A percentile compares a stretch with the other conserved stretches of the same genome.
Conservation (phyloP, 23 red algal species). For the Gracilaria domingensis region DNA sequence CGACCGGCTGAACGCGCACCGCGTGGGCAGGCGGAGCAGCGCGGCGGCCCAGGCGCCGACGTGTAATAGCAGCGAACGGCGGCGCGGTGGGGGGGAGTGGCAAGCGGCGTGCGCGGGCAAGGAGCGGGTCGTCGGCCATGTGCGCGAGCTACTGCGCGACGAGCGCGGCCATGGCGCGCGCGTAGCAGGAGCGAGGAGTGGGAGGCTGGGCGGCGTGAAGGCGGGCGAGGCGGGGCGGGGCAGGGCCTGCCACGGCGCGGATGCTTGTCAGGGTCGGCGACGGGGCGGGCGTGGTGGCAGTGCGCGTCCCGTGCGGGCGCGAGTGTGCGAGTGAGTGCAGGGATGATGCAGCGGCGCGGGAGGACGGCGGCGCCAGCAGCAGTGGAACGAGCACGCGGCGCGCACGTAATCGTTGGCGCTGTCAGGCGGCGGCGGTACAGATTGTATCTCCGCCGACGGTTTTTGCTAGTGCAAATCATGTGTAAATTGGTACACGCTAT, state of each 20-base stretch:
- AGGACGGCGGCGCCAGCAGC: neutral
- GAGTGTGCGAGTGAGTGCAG: neutral
- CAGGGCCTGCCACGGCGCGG: neutral
- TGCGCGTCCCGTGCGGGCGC: neutral
- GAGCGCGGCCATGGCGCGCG: neutral
- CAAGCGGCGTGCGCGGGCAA: neutral
- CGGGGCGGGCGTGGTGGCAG: no score
- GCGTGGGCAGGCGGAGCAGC: no score
- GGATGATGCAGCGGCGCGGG: neutral
- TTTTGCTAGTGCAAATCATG: no score
- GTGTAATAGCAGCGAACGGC: no score
- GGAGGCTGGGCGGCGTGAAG: neutral
- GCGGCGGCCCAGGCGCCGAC: no score
- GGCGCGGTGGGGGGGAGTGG: neutral
- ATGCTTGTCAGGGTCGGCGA: neutral
- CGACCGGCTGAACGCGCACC: no score
- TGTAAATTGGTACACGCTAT: no score
- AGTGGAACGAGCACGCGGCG: neutral
- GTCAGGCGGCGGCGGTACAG: no score
- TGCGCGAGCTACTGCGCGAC: neutral
- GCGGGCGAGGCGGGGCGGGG: neutral
- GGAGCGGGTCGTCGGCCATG: neutral
- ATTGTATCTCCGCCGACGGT: no score
- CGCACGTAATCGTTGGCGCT: constrained; percentile 5
- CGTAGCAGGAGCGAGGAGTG: neutral